Conservation (phyloP, 1,284 basidiomycete genomes). For the Fomitopsis betulina region DNA sequence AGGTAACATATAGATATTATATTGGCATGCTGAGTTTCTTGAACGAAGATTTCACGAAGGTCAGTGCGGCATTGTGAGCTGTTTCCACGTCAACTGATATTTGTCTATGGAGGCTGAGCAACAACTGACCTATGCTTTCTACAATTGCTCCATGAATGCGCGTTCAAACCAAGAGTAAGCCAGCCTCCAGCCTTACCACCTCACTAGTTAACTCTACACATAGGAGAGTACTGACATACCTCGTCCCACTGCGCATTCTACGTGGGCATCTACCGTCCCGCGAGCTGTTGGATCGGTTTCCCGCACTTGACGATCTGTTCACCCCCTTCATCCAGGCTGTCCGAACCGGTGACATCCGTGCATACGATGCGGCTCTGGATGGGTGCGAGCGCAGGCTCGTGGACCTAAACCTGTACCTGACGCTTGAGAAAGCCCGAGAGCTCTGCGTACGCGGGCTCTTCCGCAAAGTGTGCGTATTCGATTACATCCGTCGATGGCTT, state of each 20-base stretch:
- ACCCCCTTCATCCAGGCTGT: constrained; percentile 79
- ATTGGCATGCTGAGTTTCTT: constrained; percentile 91
- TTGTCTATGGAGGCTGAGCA: constrained; percentile 58
- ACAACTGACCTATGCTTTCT: constrained; percentile 79
- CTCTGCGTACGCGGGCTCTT: constrained; percentile 84
- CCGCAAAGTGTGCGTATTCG: constrained; percentile 69
- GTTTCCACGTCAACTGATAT: not conserved
- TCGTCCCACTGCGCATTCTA: constrained; percentile 85
- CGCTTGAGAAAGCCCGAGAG: constrained; percentile 85
- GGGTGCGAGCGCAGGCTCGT: constrained; percentile 66
- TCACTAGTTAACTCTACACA: not conserved
- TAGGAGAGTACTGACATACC: constrained; percentile 85
- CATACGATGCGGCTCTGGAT: constrained; percentile 79
- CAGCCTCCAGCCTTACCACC: not conserved
- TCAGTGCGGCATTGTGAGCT: constrained; percentile 20
- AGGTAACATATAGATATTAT: constrained; percentile 92
- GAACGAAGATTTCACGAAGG: constrained; percentile 87
- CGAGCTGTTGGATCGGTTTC: constrained; percentile 66
- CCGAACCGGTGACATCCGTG: constrained; percentile 68
- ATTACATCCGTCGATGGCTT: not conserved
- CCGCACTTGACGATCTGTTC: constrained; percentile 72
- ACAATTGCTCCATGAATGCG: constrained; percentile 69
- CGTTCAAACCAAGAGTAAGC: constrained; percentile 78
- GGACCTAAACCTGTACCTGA: constrained; percentile 80
- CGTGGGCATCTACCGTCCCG: constrained; percentile 79